Evolutionary conservation across 2,329 filamentous ascomycete species (phyloP), one percentile per base, ranked within the genome.

Genomic region (Paramyrothecium sp.): DNA sequence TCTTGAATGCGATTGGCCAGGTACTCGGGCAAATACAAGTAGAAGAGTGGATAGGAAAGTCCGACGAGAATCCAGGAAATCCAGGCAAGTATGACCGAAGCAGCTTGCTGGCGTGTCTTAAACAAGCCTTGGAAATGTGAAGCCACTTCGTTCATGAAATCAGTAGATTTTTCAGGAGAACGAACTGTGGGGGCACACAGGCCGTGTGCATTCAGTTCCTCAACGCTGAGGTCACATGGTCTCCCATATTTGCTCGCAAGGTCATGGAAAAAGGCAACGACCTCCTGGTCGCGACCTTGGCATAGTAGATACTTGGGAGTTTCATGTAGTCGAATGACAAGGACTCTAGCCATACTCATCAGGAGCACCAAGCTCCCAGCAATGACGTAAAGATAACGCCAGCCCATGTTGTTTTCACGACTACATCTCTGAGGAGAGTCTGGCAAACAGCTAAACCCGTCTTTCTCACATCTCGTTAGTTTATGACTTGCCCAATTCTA

Each of bases 11-110:
- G 59, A 51, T 34, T 63, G 16, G 52, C 44, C 44, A 26, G 61
- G 10, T 64, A 67, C 34, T 68, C 73, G 67, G 82, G 82, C 2
- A 90, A 72, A 67, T 89, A 90, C 56, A 89, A 85, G 61, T 88
- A 87, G 72, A 87, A 90, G 0, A 90, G 75, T 0, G 88, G 87
- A 63, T 89, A 90, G 1, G 85, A 87, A 0, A 90, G 78, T 2
- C 87, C 87, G 50, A 89, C 87, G 3, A 86, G 69, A 0, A 81
- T 76, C 88, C 88, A 90, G 0, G 82, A 86, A 8, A 87, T 67
- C 83, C 85, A 89, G 60, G 90, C 83, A 53, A 90, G 69, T 0
- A 73, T 63, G 0, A 86, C 90, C 0, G 81, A 85, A 2, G 85
- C 65, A 1, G 72, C 83, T 46, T 89, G 81, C 55, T 76, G 78